Percentiles rank a stretch among this genome's conserved stretches.
These are phyloP conservation scores for Nigrospora oryzae DNA, from an alignment of 2,329 filamentous ascomycete species.

Conservation along the genomic window DNA sequence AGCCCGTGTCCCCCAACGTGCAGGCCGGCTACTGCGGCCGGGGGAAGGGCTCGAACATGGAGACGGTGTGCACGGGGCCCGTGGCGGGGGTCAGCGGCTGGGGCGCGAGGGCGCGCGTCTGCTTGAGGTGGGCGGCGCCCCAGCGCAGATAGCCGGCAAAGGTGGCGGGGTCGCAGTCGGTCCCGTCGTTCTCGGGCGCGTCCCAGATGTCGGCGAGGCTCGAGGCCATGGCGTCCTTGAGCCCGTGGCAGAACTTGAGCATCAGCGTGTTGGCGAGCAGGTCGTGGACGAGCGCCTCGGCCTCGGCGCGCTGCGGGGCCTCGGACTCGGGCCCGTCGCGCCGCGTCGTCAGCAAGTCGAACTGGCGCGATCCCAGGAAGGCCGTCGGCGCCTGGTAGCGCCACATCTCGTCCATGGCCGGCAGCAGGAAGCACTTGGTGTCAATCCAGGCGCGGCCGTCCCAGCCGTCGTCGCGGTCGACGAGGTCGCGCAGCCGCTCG, in stretches of 20 bases:
- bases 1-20: no score
- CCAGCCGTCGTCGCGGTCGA: slow-evolving; percentile 23
- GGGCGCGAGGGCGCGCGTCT: no score
- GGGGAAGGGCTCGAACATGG: neutral
- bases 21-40: no score
- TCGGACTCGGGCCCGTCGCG: slow-evolving; percentile 13
- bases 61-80: neutral
- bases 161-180: slow-evolving; percentile 19
- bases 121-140: neutral
- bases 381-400: slow-evolving; percentile 9
- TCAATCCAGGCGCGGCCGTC: slow-evolving; percentile 22
- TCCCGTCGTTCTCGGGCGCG: slow-evolving; percentile 17
- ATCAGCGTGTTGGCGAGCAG: slow-evolving; percentile 21
- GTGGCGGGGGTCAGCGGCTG: neutral
- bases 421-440: slow-evolving; percentile 19
- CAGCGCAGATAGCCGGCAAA: slow-evolving; percentile 18
- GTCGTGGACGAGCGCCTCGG: slow-evolving; percentile 17
- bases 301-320: slow-evolving; percentile 12
- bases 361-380: slow-evolving; percentile 21
- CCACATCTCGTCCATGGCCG: slow-evolving; percentile 17
- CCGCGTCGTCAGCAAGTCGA: slow-evolving; percentile 19
- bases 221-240: slow-evolving; percentile 14
- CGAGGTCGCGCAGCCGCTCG: slow-evolving; percentile 22
- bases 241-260: slow-evolving; percentile 24
- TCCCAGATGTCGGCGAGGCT: slow-evolving; percentile 24